Conservation (phyloP, 805 yeast species). For the Starmerella bombicola region DNA sequence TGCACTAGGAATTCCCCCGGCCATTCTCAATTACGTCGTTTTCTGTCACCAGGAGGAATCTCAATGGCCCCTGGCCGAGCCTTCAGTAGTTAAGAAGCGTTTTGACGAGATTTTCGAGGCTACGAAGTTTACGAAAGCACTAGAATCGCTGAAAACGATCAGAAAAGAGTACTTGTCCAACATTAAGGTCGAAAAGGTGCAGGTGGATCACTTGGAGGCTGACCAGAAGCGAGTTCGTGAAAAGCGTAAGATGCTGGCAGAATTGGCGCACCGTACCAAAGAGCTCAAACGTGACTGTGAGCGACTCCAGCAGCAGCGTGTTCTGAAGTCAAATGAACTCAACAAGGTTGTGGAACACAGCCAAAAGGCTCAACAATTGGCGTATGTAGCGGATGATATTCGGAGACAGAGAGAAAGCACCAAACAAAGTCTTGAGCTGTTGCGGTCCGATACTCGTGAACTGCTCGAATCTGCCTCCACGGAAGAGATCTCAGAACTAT, state of each 20-base stretch:
- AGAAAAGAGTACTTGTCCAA: slow-evolving; percentile 69
- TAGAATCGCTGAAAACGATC: slow-evolving; percentile 62
- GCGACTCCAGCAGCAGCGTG: slow-evolving; percentile 39
- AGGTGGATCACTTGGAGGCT: slow-evolving; percentile 59
- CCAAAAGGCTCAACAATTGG: slow-evolving; percentile 10
- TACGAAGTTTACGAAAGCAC: slow-evolving; percentile 77
- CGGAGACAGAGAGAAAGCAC: slow-evolving; percentile 1
- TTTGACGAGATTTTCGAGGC: slow-evolving; percentile 97
- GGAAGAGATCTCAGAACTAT: slow-evolving; percentile 3
- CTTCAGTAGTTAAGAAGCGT: slow-evolving; percentile 72
- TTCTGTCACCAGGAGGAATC: slow-evolving; percentile 98
- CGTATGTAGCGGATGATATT: slow-evolving; percentile 5
- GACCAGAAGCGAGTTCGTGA: slow-evolving; percentile 64
- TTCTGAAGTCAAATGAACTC: slow-evolving; percentile 43
- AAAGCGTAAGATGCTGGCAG: slow-evolving; percentile 38
- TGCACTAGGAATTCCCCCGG: slow-evolving; percentile 74
- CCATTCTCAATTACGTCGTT: slow-evolving; percentile 80
- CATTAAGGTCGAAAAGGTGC: slow-evolving; percentile 61
- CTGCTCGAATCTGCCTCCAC: slow-evolving; percentile 26
- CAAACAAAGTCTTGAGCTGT: slow-evolving; percentile 2
- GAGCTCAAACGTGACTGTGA: slow-evolving; percentile 39
- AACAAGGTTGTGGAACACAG: slow-evolving; percentile 22
- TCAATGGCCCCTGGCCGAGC: slow-evolving; percentile 86
- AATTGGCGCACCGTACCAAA: slow-evolving; percentile 36
- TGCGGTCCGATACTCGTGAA: slow-evolving; percentile 1